Conservation (phyloP, 2,329 filamentous ascomycete genomes). For the Fusarium armeniacum region DNA sequence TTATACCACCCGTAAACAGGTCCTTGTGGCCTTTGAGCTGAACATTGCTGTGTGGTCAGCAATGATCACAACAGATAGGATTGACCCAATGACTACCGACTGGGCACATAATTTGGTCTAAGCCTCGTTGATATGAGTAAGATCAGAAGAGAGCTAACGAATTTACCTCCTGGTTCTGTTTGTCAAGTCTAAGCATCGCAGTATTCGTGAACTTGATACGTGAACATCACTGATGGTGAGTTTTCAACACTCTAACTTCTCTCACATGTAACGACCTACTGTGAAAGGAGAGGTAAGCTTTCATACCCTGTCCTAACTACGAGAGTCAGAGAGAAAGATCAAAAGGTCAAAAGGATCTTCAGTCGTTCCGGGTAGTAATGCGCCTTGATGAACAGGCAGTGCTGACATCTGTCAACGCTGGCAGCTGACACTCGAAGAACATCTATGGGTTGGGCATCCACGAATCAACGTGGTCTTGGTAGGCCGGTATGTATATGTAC, state of each 20-base stretch:
- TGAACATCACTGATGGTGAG: too few species aligned
- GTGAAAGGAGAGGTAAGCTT: not conserved
- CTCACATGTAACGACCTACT: not conserved
- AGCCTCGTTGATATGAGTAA: not conserved
- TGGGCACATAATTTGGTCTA: not conserved
- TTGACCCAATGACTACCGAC: not conserved
- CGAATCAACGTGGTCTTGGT: not conserved
- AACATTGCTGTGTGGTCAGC: slow-evolving; percentile 18
- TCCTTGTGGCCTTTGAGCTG: not conserved
- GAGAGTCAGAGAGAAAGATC: not conserved
- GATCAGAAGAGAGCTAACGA: not conserved
- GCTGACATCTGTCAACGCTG: slow-evolving; percentile 23
- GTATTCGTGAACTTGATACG: not conserved
- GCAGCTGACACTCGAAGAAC: slow-evolving; percentile 10
- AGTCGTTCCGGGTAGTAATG: not conserved
- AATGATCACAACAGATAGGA: not conserved
- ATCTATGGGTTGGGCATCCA: not conserved
- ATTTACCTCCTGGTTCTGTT: not conserved
- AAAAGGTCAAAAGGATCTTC: not conserved
- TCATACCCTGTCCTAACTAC: too few species aligned
- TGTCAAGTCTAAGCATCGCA: not conserved
- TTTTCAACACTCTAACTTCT: not conserved
- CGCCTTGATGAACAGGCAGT: not conserved
- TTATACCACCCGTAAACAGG: not conserved
- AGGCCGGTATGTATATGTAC: not conserved